Evolutionary conservation across 257 asterid genomes (phyloP), one percentile per base, ranked within the genome.

Genomic region (Phtheirospermum japonicum): DNA sequence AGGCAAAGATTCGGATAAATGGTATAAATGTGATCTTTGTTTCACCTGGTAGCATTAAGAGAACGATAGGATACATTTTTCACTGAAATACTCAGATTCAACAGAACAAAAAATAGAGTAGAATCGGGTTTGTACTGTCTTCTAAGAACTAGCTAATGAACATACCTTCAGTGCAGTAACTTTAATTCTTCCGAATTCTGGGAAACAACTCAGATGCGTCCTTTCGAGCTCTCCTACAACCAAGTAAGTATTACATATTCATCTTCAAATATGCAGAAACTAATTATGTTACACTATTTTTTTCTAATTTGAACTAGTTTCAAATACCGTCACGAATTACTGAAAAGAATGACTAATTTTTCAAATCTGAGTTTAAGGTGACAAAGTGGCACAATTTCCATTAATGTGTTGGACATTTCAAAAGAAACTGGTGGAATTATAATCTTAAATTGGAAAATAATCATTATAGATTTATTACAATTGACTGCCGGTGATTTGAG

Each of bases 181-280:
- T 33, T 37, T 68, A 37, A 88, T 79, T 46, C 57, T 64, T 43
- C 94, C 89, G 45, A 70, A 30, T 53, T 78, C 77, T 0, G 85
- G 94, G 77, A 81, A 88, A 72, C 89, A 88, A 80, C 65, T 78
- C 63, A 77, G 78, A 73, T 88, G 96, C 4, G 69, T 64, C 69
- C 45, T 70, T 70, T 83, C 89, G 14, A 87, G 75, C 76, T 79
- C 85, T 75, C 80, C 94, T 87, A 69, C 70, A 76, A 68, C 32
- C 63, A 13, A 67, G 59, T 16, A 26, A 53, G 57, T 39, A 65
- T 31, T 34, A 50, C 31, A 51, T 9, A 62, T 36, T 43, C 64
- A 56, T 33, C 17, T 34, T 32, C 52, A 17, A 60, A 19, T n/a
- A 51, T 17, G 55, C 20, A 10, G 56, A 43, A 31, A 72, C 63